These are phyloP conservation scores for Fusarium sp. DNA, from an alignment of 2,329 filamentous ascomycete species.

Conservation along the genomic window DNA sequence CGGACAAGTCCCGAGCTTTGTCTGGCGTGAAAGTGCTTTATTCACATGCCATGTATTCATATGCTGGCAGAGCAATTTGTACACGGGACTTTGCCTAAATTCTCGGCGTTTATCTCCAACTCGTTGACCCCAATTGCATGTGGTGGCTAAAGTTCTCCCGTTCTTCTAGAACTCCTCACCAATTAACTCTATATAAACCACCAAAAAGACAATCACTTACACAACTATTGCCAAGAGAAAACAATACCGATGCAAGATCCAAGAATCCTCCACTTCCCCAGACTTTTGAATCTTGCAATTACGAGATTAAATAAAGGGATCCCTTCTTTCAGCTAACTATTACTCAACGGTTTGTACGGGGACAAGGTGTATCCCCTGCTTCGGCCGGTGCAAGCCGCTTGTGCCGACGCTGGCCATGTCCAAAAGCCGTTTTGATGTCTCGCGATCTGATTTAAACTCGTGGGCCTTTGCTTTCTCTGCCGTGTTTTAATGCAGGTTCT, in stretches of 20 bases:
- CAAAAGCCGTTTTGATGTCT: not conserved
- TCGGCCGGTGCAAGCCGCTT: conserved; percentile 30
- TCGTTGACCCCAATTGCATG: conserved; percentile 5
- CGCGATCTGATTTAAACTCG: conserved; percentile 15
- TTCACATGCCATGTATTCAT: not conserved
- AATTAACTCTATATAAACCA: not conserved
- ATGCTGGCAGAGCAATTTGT: not conserved
- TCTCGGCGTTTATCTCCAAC: conserved; percentile 4
- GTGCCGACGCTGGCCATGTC: conserved; percentile 4
- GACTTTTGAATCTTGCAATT: conserved; percentile 22
- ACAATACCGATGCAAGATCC: not conserved
- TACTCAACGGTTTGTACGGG: conserved; percentile 25
- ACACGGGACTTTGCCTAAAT: not conserved
- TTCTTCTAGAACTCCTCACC: conserved; percentile 15
- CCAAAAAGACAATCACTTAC: not conserved
- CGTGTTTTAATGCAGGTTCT: not conserved
- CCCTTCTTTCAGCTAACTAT: conserved; percentile 16
- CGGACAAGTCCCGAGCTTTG: conserved; percentile 14
- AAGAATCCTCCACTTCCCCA: conserved; percentile 31
- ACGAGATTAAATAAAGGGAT: conserved; percentile 22
- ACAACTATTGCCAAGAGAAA: conserved; percentile 1
- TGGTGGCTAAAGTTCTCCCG: not conserved
- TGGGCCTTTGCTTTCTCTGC: conserved; percentile 14
- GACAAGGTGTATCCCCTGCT: conserved; percentile 27
- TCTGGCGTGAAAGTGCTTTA: not conserved